Evolutionary conservation across 352 stramenopile genomes (phyloP).

Genomic region (Phytophthora sojae): DNA sequence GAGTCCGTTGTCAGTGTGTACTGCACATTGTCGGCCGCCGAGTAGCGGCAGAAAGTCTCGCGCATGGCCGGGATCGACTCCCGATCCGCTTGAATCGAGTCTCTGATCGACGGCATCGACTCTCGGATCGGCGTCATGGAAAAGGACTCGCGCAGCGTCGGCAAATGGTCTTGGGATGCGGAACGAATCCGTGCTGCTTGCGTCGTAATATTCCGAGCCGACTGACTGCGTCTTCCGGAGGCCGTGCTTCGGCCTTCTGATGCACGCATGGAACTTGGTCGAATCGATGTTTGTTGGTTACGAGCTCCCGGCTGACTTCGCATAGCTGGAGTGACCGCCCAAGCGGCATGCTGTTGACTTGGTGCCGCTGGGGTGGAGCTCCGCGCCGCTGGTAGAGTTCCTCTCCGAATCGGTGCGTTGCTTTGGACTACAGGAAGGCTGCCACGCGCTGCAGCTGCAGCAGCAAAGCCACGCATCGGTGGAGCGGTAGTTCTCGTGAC

Average conservation of each 20-base stretch:
- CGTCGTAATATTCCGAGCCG: slow-evolving; percentile 1
- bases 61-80: slow-evolving; percentile 34
- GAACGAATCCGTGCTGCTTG: slow-evolving; percentile 3
- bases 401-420: slow-evolving; percentile 14
- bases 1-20: slow-evolving; percentile 49
- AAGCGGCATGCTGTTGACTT: slow-evolving; percentile 1
- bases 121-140: slow-evolving; percentile 23
- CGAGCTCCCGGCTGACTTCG: background rate
- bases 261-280: slow-evolving; percentile 3
- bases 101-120: slow-evolving; percentile 27
- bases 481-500: background rate
- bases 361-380: slow-evolving; percentile 8
- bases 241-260: slow-evolving; percentile 1
- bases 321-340: background rate
- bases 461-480: background rate
- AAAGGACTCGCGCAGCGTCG: slow-evolving; percentile 23
- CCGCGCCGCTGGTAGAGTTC: slow-evolving; percentile 4
- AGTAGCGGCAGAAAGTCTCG: slow-evolving; percentile 39
- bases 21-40: slow-evolving; percentile 33
- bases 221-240: slow-evolving; percentile 13
- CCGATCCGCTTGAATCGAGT: slow-evolving; percentile 32
- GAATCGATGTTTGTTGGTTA: background rate
- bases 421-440: slow-evolving; percentile 8
- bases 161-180: slow-evolving; percentile 18
- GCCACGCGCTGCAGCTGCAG: background rate